Conservation (phyloP, 305 asterid genomes). For the Solanum hybrid region DNA sequence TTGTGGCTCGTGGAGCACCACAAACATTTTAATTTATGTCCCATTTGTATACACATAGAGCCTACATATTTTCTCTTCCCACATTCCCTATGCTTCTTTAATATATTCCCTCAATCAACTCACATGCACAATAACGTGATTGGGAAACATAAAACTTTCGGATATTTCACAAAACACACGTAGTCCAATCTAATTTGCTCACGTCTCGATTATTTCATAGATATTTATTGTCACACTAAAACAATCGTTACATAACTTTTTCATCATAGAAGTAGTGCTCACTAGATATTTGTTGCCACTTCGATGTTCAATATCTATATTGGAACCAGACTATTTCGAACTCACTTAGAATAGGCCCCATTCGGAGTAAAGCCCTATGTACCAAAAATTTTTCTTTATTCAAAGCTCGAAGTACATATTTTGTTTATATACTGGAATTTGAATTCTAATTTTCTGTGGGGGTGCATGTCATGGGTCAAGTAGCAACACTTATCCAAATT, state of each 20-base stretch:
- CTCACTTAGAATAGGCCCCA: rapidly evolving
- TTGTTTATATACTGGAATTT: background rate
- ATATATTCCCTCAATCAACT: background rate
- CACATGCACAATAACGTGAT: slow-evolving; percentile 3
- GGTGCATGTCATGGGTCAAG: background rate
- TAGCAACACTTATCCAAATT: no score
- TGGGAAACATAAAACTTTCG: background rate
- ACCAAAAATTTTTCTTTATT: no score
- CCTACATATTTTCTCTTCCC: background rate
- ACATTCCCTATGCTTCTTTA: background rate
- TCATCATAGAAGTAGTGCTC: background rate
- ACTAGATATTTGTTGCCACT: background rate
- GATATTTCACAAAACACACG: background rate
- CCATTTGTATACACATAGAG: background rate
- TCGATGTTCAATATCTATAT: rapidly evolving
- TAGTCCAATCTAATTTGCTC: background rate
- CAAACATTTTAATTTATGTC: background rate
- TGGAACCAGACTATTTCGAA: rapidly evolving
- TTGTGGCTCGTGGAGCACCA: background rate
- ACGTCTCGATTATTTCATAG: background rate
- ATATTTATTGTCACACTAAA: background rate
- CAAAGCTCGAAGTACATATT: no score
- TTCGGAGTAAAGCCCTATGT: rapidly evolving
- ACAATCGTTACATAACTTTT: rapidly evolving
- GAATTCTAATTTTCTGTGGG: background rate